phyloP scores from a whole-genome alignment of 2,329 filamentous ascomycete genomes.

The Cordyceps cicadae region DNA sequence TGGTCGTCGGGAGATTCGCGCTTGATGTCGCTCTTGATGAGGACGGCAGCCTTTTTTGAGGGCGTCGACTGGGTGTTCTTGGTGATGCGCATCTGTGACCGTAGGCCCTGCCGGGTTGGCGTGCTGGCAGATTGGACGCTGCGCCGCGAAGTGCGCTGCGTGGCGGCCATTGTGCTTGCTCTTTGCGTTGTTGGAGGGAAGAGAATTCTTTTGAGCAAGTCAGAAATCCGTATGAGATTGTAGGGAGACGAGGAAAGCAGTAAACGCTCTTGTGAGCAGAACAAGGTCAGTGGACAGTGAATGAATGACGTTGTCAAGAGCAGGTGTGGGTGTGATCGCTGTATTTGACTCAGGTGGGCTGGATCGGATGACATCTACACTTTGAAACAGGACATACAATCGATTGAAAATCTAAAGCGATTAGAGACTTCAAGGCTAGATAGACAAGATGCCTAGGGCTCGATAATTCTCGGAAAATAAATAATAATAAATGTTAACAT shows the following conservation, averaged over 20 bases:
- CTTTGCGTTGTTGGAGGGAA: neutral
- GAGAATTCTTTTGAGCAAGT: neutral
- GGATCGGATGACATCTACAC: neutral
- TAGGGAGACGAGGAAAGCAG: neutral
- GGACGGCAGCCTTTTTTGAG: neutral
- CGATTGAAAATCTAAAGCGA: too few species aligned
- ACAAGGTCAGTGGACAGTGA: neutral
- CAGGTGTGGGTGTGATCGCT: neutral
- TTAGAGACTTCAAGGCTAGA: too few species aligned
- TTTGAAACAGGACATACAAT: neutral
- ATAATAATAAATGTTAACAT: too few species aligned
- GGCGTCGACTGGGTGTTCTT: neutral
- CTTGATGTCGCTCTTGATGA: neutral
- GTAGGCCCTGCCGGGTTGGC: neutral
- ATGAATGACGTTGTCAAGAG: neutral
- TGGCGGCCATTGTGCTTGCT: neutral
- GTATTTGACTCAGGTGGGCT: neutral
- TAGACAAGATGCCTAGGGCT: too few species aligned
- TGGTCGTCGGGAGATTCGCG: neutral
- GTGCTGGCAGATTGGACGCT: neutral
- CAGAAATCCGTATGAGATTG: neutral
- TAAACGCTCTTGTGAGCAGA: neutral
- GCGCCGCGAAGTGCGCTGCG: neutral
- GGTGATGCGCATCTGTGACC: constrained; percentile 11
- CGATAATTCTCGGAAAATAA: too few species aligned